Evolutionary conservation across 306 rosid genomes (phyloP).

Genomic region (Dalbergia cochinchinensis): DNA sequence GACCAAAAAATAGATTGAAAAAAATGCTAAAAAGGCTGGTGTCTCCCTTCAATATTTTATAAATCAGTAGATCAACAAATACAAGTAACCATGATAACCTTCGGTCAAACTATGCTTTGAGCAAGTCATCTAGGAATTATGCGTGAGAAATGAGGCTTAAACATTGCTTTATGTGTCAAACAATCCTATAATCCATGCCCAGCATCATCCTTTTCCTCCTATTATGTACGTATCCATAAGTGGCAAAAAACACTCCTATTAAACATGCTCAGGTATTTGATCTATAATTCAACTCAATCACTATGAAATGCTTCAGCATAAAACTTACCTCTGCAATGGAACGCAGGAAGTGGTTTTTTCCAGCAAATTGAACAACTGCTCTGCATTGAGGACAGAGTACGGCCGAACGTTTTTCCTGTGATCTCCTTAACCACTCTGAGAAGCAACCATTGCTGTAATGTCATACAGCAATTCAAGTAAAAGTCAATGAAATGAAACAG

Average conservation of each 20-base stretch:
- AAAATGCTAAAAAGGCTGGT: neutral
- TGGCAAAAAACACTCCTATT: conserved; percentile 9
- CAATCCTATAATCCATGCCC: neutral
- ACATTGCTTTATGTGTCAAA: conserved; percentile 11
- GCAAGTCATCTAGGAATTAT: conserved; percentile 1
- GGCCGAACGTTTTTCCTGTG: conserved; percentile 67
- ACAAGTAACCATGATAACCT: conserved; percentile 12
- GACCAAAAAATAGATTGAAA: neutral
- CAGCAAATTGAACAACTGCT: conserved; percentile 85
- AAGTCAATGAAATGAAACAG: conserved; percentile 46
- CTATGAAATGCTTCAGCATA: conserved; percentile 37
- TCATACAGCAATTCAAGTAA: conserved; percentile 39
- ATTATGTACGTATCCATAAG: neutral
- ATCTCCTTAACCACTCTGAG: conserved; percentile 91
- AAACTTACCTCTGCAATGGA: conserved; percentile 67
- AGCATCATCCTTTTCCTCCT: conserved; percentile 11
- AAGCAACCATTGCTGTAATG: conserved; percentile 91
- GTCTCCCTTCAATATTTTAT: neutral
- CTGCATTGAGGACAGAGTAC: conserved; percentile 97
- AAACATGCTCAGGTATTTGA: conserved; percentile 17
- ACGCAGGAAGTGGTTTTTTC: conserved; percentile 87
- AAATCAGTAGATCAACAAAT: conserved; percentile 8
- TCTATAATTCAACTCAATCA: conserved; percentile 23
- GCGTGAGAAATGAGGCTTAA: conserved; percentile 14
- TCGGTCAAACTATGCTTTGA: neutral